phyloP scores from a whole-genome alignment of 495 filamentous ascomycete genomes.

The Sporormia fimetaria region DNA sequence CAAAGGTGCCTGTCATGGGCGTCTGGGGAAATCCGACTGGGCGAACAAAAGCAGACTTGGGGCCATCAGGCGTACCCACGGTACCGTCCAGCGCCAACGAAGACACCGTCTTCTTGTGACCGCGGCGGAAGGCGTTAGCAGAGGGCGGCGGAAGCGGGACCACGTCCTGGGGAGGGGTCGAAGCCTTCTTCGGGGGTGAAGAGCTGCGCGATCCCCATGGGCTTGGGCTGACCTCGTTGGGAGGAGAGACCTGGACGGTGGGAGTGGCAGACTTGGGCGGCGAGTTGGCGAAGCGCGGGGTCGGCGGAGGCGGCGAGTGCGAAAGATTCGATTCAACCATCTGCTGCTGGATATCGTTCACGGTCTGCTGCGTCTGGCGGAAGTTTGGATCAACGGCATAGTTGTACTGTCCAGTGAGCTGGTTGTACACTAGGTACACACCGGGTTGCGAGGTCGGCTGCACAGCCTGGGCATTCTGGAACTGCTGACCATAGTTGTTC shows the following conservation, averaged over 20 bases:
- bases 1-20: constrained; percentile 78
- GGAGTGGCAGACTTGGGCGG: constrained; percentile 31
- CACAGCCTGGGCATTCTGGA: constrained; percentile 60
- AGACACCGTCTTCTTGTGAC: constrained; percentile 73
- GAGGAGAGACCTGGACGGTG: constrained; percentile 68
- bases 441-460: constrained; percentile 60
- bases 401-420: constrained; percentile 65
- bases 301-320: constrained; percentile 30
- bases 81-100: constrained; percentile 59
- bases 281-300: constrained; percentile 25
- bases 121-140: constrained; percentile 75
- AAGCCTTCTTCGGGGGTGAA: constrained; percentile 61
- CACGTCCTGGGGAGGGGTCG: constrained; percentile 50
- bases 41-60: constrained; percentile 50
- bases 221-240: constrained; percentile 46
- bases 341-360: constrained; percentile 35
- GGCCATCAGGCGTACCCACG: constrained; percentile 45
- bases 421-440: constrained; percentile 73
- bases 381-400: constrained; percentile 53
- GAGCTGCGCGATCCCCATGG: constrained; percentile 44
- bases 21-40: constrained; percentile 60
- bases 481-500: constrained; percentile 55
- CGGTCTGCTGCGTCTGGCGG: constrained; percentile 17
- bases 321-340: constrained; percentile 26
- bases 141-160: constrained; percentile 68